These are phyloP conservation scores for Parachaetomium inaequale DNA, from an alignment of 495 filamentous ascomycete genomes.

Conservation along the genomic window DNA sequence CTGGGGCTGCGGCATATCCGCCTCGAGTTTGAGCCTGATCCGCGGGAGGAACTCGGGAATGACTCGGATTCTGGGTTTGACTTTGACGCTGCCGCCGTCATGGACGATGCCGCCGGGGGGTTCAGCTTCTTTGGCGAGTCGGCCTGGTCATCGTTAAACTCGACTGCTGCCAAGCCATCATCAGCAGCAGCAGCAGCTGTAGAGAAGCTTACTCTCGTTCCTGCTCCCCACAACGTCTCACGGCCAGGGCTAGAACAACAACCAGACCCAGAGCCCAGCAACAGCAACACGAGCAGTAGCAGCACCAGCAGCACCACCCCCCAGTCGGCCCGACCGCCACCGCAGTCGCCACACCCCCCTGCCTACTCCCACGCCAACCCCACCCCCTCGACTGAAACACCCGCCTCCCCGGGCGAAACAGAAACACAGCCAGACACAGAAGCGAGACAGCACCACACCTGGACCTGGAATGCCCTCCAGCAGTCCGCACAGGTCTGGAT, in stretches of 20 bases:
- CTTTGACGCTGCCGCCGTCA: slow-evolving; percentile 25
- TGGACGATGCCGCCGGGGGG: slow-evolving; percentile 27
- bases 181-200: not conserved
- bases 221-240: not conserved
- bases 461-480: slow-evolving; percentile 27
- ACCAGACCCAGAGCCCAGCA: not conserved
- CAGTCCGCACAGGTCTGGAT: slow-evolving; percentile 38
- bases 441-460: not conserved
- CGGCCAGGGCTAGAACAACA: no score
- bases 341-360: not conserved
- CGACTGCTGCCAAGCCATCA: not conserved
- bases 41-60: slow-evolving; percentile 26
- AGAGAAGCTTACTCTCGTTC: not conserved
- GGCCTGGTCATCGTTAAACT: slow-evolving; percentile 18
- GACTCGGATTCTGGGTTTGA: slow-evolving; percentile 14
- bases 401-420: not conserved
- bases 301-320: no score
- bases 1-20: slow-evolving; percentile 41
- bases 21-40: slow-evolving; percentile 41
- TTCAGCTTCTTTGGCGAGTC: slow-evolving; percentile 37
- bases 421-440: not conserved
- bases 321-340: slow-evolving; percentile 10
- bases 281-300: not conserved
- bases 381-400: not conserved
- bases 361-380: not conserved